Conservation (phyloP, 306 rosid species). For the Ammopiptanthus mongolicus region DNA sequence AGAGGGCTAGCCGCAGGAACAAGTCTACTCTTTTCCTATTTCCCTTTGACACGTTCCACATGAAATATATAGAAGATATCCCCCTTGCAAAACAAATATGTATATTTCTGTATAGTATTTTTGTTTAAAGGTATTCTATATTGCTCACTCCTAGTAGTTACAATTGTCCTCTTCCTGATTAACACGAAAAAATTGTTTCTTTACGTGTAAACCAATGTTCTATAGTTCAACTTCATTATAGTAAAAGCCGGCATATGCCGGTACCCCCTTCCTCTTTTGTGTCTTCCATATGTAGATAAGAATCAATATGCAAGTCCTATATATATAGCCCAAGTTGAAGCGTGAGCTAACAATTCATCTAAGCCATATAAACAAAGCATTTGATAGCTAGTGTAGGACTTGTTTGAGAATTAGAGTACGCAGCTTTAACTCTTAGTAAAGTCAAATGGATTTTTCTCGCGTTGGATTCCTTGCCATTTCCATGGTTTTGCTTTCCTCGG, state of each 20-base stretch:
- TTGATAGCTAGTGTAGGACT: not conserved
- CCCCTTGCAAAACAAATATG: not conserved
- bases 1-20: not conserved
- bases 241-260: conserved; percentile 27
- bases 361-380: not conserved
- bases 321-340: not conserved
- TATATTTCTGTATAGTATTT: not conserved
- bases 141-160: not conserved
- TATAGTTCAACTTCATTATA: not conserved
- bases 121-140: not conserved
- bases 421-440: not conserved
- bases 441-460: conserved; percentile 35
- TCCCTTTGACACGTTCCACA: conserved; percentile 14
- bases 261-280: not conserved
- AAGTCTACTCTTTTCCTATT: not conserved
- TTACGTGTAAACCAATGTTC: not conserved
- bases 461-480: conserved; percentile 21
- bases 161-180: not conserved
- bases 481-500: conserved; percentile 31
- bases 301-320: not conserved
- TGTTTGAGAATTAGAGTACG: not conserved
- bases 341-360: conserved; percentile 9
- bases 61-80: not conserved
- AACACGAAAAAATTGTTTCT: not conserved
- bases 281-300: not conserved